A percentile compares a stretch with the other conserved stretches of the same genome.
Conservation (phyloP, 345 rosid species). For the Erysimum cheiranthoides region DNA sequence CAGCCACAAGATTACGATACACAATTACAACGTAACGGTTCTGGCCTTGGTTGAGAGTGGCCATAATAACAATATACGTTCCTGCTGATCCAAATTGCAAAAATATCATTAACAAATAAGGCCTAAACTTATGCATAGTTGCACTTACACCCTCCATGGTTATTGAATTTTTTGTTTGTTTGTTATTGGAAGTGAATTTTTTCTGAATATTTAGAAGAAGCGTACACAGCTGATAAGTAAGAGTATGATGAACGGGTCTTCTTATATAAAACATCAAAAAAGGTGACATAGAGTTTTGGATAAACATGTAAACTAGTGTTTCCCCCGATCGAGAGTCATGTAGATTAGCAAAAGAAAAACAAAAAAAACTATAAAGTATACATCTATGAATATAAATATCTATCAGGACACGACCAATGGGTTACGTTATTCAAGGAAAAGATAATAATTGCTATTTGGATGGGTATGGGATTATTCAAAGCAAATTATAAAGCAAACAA, state of each 20-base stretch:
- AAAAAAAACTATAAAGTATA: constrained; percentile 37
- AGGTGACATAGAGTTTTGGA: constrained; percentile 43
- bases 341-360: constrained; percentile 18
- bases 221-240: constrained; percentile 1
- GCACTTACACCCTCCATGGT: constrained; percentile 30
- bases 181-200: no score
- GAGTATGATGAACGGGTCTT: constrained; percentile 26
- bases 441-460: constrained; percentile 19
- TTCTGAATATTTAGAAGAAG: constrained; percentile 10
- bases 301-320: constrained; percentile 31
- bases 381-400: constrained; percentile 8
- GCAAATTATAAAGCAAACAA: constrained; percentile 19
- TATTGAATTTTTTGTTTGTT: not conserved
- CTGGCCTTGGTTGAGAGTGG: constrained; percentile 76
- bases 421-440: not conserved
- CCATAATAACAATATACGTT: constrained; percentile 62
- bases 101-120: constrained; percentile 71
- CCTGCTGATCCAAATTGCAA: constrained; percentile 80
- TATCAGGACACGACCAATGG: constrained; percentile 9
- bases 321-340: constrained; percentile 40
- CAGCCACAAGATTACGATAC: constrained; percentile 76
- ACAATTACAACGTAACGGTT: constrained; percentile 73
- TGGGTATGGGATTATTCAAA: constrained; percentile 28
- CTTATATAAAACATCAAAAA: constrained; percentile 41
- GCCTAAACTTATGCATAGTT: constrained; percentile 48